A percentile compares a stretch with the other conserved stretches of the same genome.
phyloP scores from a whole-genome alignment of 106 monocot genomes.

The Platanthera zijinensis region DNA sequence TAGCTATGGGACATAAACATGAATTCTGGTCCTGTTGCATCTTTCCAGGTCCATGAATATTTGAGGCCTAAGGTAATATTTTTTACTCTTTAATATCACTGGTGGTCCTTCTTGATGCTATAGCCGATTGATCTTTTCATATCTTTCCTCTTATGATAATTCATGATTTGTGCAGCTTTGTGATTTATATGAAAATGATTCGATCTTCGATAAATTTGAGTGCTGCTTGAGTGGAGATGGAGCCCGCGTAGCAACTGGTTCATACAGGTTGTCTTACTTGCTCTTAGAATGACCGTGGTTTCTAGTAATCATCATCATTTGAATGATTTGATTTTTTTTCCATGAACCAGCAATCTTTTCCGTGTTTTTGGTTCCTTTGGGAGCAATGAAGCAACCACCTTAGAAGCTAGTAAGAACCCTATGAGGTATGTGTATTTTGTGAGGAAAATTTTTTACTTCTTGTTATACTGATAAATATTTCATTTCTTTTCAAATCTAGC shows the following conservation, averaged over 20 bases:
- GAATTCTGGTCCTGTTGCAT: constrained; percentile 77
- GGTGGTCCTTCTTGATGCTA: background rate
- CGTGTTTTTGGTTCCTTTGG: constrained; percentile 59
- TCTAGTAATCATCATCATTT: no score
- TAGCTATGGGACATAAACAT: constrained; percentile 94
- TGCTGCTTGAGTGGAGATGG: constrained; percentile 73
- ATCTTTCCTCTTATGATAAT: background rate
- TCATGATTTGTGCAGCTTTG: constrained; percentile 34
- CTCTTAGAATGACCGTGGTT: background rate
- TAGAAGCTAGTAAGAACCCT: constrained; percentile 61
- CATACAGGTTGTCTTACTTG: constrained; percentile 38
- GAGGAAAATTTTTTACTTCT: background rate
- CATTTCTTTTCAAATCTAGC: no score
- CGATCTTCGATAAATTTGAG: constrained; percentile 79
- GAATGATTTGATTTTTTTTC: background rate
- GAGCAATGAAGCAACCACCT: constrained; percentile 48
- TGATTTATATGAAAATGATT: constrained; percentile 76
- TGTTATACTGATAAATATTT: background rate
- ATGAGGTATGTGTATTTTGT: constrained; percentile 31
- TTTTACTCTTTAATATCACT: background rate
- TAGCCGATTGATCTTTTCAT: background rate
- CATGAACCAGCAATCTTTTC: constrained; percentile 48
- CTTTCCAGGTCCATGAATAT: constrained; percentile 89
- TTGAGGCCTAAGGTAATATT: constrained; percentile 73
- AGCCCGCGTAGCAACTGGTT: constrained; percentile 53